Conservation (phyloP, 352 stramenopile species). For the Pythium vanterpoolii region DNA sequence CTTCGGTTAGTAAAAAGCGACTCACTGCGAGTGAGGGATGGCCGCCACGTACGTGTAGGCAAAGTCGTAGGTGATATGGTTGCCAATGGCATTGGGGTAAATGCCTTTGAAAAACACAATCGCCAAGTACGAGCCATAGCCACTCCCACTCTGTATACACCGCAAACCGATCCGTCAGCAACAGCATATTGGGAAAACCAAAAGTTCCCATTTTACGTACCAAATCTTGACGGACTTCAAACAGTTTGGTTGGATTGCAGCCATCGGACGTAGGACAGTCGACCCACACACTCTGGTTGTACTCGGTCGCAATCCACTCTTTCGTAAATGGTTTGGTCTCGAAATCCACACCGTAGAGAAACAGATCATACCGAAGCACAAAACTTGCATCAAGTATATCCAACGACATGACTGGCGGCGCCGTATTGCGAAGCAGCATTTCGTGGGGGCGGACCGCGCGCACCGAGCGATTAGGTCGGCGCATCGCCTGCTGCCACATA, state of each 20-base stretch:
- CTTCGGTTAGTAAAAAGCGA: not conserved
- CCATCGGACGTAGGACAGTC: slow-evolving; percentile 37
- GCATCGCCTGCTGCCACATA: slow-evolving; percentile 7
- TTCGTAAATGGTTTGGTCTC: slow-evolving; percentile 35
- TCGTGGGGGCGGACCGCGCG: not conserved
- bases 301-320: slow-evolving; percentile 49
- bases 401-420: slow-evolving; percentile 8
- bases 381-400: slow-evolving; percentile 46
- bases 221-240: slow-evolving; percentile 75
- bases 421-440: no score
- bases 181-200: slow-evolving; percentile 16
- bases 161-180: not conserved
- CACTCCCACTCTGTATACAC: slow-evolving; percentile 45
- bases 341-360: slow-evolving; percentile 61
- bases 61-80: slow-evolving; percentile 69
- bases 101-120: slow-evolving; percentile 60
- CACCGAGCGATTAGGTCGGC: not conserved
- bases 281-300: slow-evolving; percentile 79
- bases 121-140: slow-evolving; percentile 60
- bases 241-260: slow-evolving; percentile 49
- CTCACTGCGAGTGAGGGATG: not conserved
- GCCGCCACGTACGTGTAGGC: slow-evolving; percentile 61
- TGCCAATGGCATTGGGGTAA: slow-evolving; percentile 75
- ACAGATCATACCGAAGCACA: slow-evolving; percentile 62
- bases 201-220: slow-evolving; percentile 27